Percentiles rank a stretch among this genome's conserved stretches.
These are phyloP conservation scores for Phytophthora cactorum DNA, from an alignment of 352 stramenopile genomes.

Conservation along the genomic window DNA sequence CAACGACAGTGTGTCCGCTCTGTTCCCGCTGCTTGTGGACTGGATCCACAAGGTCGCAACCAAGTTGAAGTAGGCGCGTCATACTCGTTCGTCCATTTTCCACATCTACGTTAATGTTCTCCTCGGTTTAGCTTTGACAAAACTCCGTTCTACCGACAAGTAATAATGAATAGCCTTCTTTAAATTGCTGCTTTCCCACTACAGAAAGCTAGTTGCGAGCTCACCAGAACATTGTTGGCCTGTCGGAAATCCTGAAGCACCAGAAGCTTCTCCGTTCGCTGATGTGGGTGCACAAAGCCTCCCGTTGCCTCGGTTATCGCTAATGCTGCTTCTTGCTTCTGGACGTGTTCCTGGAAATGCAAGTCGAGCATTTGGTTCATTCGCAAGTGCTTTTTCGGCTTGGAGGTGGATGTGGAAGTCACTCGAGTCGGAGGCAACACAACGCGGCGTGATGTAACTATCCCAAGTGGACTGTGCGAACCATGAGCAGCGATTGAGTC, in stretches of 20 bases:
- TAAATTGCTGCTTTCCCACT: constrained; percentile 24
- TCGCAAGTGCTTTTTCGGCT: constrained; percentile 28
- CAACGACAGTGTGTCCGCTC: constrained; percentile 93
- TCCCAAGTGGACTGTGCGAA: neutral
- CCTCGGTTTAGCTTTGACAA: constrained; percentile 10
- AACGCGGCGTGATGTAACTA: constrained; percentile 13
- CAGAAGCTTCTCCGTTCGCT: constrained; percentile 30
- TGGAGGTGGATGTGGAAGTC: constrained; percentile 7
- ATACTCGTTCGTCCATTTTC: constrained; percentile 2
- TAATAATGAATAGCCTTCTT: constrained; percentile 30
- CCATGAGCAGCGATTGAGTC: neutral
- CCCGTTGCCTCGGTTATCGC: constrained; percentile 24
- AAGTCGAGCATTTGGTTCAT: constrained; percentile 52
- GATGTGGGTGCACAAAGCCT: constrained; percentile 9
- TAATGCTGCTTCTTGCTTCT: constrained; percentile 27
- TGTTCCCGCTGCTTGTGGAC: constrained; percentile 90
- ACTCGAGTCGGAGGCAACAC: constrained; percentile 24
- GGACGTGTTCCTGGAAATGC: constrained; percentile 49
- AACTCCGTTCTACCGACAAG: constrained; percentile 6
- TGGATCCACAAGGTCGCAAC: constrained; percentile 89
- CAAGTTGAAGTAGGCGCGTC: constrained; percentile 54
- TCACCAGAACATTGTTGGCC: constrained; percentile 46
- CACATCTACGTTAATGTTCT: constrained; percentile 13
- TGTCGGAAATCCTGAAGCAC: constrained; percentile 62
- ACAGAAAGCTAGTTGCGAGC: constrained; percentile 42